phyloP scores from a whole-genome alignment of 768 basidiomycete genomes.

The Fomitopsis serialis region DNA sequence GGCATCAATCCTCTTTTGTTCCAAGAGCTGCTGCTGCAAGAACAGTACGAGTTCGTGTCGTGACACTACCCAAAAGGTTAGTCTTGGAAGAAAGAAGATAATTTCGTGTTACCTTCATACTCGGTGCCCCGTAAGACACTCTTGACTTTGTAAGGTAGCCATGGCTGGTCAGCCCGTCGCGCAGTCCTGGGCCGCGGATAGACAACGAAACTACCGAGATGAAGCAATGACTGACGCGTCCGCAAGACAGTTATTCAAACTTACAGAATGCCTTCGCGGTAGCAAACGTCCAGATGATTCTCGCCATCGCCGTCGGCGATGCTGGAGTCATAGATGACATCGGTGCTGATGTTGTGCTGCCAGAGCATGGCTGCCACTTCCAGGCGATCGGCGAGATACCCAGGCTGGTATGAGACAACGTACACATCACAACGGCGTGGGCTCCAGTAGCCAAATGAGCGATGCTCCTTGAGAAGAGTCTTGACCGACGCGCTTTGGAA shows the following conservation, averaged over 20 bases:
- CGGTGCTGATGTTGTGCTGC: constrained; percentile 79
- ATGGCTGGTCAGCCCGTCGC: constrained; percentile 49
- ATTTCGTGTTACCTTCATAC: constrained; percentile 53
- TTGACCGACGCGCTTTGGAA: constrained; percentile 65
- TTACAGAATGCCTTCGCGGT: constrained; percentile 80
- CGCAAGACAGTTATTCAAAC: constrained; percentile 17
- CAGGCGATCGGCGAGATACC: constrained; percentile 70
- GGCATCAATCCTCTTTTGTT: constrained; percentile 72
- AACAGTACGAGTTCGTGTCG: constrained; percentile 68
- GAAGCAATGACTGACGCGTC: background rate
- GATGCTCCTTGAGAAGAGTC: constrained; percentile 67
- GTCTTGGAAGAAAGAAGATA: background rate
- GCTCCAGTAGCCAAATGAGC: constrained; percentile 86
- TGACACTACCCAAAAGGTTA: constrained; percentile 30
- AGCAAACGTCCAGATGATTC: constrained; percentile 60
- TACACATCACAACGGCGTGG: constrained; percentile 89
- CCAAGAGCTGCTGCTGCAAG: constrained; percentile 72
- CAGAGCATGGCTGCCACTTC: constrained; percentile 75
- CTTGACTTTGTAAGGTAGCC: constrained; percentile 79
- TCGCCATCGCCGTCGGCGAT: constrained; percentile 59
- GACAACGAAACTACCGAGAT: constrained; percentile 45
- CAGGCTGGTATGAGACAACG: constrained; percentile 71
- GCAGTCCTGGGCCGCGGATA: constrained; percentile 50
- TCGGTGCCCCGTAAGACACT: constrained; percentile 77
- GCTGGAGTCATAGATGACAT: constrained; percentile 82